phyloP scores from a whole-genome alignment of 306 rosid species.

The Cicer cuneatum region DNA sequence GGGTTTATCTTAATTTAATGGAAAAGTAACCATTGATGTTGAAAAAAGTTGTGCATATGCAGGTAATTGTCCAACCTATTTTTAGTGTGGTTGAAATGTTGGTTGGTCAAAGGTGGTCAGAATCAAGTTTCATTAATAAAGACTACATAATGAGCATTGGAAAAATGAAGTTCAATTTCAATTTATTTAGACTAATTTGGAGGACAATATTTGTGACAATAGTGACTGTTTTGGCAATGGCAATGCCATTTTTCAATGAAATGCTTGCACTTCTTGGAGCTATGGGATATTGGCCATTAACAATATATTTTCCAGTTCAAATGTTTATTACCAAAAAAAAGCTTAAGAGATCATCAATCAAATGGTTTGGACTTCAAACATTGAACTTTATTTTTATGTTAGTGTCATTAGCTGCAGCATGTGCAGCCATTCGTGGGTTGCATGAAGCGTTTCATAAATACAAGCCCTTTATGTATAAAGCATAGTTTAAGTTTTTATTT shows the following conservation, averaged over 20 bases:
- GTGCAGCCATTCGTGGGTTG: conserved; percentile 34
- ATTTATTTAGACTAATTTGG: conserved; percentile 34
- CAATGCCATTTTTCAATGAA: conserved; percentile 41
- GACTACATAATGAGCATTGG: conserved; percentile 10
- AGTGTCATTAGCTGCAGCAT: conserved; percentile 26
- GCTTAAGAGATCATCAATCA: not conserved
- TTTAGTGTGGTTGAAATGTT: conserved; percentile 15
- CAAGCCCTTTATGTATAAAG: conserved; percentile 39
- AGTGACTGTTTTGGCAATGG: conserved; percentile 34
- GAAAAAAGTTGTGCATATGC: not conserved
- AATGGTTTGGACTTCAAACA: conserved; percentile 33
- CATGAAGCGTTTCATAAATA: conserved; percentile 8
- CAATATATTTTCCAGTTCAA: conserved; percentile 30
- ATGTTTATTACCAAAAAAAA: conserved; percentile 34
- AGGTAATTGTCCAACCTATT: conserved; percentile 41
- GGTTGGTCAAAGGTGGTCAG: conserved; percentile 21
- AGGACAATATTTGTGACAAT: conserved; percentile 27
- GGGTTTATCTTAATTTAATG: not conserved
- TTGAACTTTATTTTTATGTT: conserved; percentile 30
- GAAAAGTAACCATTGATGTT: not conserved
- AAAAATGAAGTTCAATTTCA: not conserved
- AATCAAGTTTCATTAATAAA: not conserved
- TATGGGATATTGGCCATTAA: conserved; percentile 35
- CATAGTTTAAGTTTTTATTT: conserved; percentile 1
- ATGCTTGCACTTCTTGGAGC: conserved; percentile 43